A percentile compares a stretch with the other conserved stretches of the same genome.
phyloP scores from a whole-genome alignment of 805 yeast genomes.

The Candida nitratophila region DNA sequence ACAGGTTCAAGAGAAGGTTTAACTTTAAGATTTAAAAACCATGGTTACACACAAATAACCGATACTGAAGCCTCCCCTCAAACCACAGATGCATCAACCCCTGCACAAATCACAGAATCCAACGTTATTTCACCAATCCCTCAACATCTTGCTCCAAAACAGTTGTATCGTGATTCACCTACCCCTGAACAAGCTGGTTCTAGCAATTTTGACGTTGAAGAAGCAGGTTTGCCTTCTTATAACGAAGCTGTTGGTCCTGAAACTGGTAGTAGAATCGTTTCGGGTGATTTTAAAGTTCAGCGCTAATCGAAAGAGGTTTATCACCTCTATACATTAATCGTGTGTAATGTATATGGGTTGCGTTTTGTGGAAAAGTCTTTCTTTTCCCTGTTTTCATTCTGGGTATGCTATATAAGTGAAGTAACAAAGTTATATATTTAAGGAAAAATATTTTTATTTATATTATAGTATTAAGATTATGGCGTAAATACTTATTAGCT shows the following conservation, averaged over 20 bases:
- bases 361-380: no score
- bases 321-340: no score
- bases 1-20: slow-evolving; percentile 17
- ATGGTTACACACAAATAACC: not conserved
- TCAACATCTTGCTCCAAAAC: slow-evolving; percentile 3
- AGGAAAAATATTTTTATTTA: no score
- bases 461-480: no score
- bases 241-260: slow-evolving; percentile 10
- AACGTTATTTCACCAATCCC: slow-evolving; percentile 4
- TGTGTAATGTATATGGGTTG: no score
- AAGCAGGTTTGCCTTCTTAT: slow-evolving; percentile 13
- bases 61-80: not conserved
- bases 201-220: slow-evolving; percentile 1
- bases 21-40: slow-evolving; percentile 6
- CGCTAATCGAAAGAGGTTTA: not conserved
- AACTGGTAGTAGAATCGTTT: not conserved
- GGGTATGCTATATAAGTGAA: no score
- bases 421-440: no score
- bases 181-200: slow-evolving; percentile 5
- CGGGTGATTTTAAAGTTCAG: slow-evolving; percentile 10
- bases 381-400: no score
- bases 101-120: no score
- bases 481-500: no score
- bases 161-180: slow-evolving; percentile 5
- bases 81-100: no score